phyloP scores from a whole-genome alignment of 441 rosid species.

The Syzygium malaccense region DNA sequence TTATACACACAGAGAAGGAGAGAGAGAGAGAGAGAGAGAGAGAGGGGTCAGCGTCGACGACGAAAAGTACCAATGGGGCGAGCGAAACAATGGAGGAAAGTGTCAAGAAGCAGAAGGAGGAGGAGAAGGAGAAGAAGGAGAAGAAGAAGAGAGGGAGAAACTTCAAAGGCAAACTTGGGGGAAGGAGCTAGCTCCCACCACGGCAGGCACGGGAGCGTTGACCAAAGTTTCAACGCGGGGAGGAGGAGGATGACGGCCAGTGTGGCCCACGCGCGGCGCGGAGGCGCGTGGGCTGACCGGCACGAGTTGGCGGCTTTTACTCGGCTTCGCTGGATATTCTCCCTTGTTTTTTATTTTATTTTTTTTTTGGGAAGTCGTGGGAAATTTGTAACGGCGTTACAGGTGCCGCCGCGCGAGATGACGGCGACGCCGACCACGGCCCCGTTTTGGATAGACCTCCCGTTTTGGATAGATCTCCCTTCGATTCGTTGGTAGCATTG shows the following conservation, averaged over 20 bases:
- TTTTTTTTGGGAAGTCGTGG: no score
- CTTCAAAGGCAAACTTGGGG: neutral
- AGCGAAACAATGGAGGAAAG: neutral
- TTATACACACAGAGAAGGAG: neutral
- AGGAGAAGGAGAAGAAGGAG: neutral
- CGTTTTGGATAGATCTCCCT: neutral
- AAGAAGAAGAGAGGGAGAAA: neutral
- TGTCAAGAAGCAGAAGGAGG: neutral
- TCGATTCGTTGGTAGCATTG: neutral
- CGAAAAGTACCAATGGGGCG: neutral
- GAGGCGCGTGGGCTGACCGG: neutral
- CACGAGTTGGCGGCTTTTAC: neutral
- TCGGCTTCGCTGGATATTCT: neutral
- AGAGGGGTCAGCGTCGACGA: neutral
- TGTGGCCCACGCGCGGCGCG: neutral
- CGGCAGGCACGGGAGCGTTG: neutral
- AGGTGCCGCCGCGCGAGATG: no score
- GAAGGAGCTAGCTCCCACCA: neutral
- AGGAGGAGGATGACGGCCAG: neutral
- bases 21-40: no score
- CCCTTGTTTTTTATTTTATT: neutral
- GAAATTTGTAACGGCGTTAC: neutral
- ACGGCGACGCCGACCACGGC: neutral
- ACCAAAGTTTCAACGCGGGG: neutral
- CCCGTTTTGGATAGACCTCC: neutral